Base-by-base conservation (phyloP, 768 basidiomycete species). In the Dacryopinax primogenitus region DNA sequence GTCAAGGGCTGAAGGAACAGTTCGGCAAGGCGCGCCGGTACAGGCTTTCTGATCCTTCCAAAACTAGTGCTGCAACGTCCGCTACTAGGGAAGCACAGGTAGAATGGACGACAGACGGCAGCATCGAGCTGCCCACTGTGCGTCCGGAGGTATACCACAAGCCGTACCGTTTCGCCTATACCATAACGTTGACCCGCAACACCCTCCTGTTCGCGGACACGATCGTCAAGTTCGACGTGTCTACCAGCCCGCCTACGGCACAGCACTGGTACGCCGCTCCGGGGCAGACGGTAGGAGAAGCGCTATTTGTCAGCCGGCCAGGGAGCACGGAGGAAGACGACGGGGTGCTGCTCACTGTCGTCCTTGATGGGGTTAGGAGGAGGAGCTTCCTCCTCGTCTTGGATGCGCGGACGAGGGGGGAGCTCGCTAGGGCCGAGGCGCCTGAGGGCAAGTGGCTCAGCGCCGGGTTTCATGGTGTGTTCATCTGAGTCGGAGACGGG, bases 71-170 rank as follows among this genome's bases (percentile, higher is more conserved):
- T 0, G 65, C 62, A 0, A 68, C 68, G 37, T 64, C 58, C 2
- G 68, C 66, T 18, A 23, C 32, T 6, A n/a, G 41, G 4, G 69
- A 73, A 13, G 73, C 71, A 3, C 58, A 71, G 3, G 62, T 69
- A 12, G 70, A 68, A 33, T 70, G 68, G 66, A 68, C 66, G 15
- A 23, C 66, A 26, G 23, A 47, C 6, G 45, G 45, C 3, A 32
- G 28, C 32, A 69, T 71, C 61, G 77, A 78, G 32, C 74, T 78
- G 3, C 76, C 77, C 13, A 70, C 72, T 36, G 70, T 78, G 36
- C 72, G 74, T 30, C 76, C 78, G 0, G 63, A 67, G 1, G 67
- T 73, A 65, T 67, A 74, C 51, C 72, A 74, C 65, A 74, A 71
- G 39, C 70, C 69, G 4, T 75, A 68, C 47, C 64, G 66, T 13